Base-by-base conservation (phyloP, 192 early-diverging fungal genomes). In the Mortierella antarctica region DNA sequence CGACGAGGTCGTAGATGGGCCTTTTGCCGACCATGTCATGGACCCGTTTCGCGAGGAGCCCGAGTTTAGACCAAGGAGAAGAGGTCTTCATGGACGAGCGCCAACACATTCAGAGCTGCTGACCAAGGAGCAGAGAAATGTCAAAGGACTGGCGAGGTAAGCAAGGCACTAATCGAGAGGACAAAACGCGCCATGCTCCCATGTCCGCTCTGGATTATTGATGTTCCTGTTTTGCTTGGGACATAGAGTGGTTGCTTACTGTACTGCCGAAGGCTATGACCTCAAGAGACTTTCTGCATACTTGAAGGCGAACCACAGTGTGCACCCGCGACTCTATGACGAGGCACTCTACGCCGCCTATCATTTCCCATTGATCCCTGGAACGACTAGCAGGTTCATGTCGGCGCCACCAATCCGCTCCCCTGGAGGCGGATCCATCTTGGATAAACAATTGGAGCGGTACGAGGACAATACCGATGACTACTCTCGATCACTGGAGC, bases 241-340 rank as follows among this genome's bases (percentile, higher is more conserved):
- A 40, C 14, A 55, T 70, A 86, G 93, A 72, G 92, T 92, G 31
- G 92, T 92, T 7, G 93, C 92, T 9, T 95, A 93, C 62, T 95
- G 93, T 62, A 92, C 91, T 13, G 91, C 92, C 20, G 91, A 92
- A 70, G 88, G 85, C 1, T 89, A 90, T 56, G 74, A 87, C 69
- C 59, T 86, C 23, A 75, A 79, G 48, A 59, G 79, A 21, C 65
- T 91, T 10, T 59, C 76, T 10, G 49, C 74, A 11, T 88, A 86
- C 54, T 69, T 91, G 42, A 83, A 78, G 42, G 67, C 71, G 21
- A 81, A 82, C 7, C 88, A 90, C 59, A 74, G 83, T 52, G 88
- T 88, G 17, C 60, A 83, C 10, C 87, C 91, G 59, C 63, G 89
- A 13, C 67, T 83, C 42, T 88, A 85, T 63, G 86, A 86, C 67